Evolutionary conservation across 495 filamentous ascomycete species (phyloP).

Genomic region (Patellaria atrata): DNA sequence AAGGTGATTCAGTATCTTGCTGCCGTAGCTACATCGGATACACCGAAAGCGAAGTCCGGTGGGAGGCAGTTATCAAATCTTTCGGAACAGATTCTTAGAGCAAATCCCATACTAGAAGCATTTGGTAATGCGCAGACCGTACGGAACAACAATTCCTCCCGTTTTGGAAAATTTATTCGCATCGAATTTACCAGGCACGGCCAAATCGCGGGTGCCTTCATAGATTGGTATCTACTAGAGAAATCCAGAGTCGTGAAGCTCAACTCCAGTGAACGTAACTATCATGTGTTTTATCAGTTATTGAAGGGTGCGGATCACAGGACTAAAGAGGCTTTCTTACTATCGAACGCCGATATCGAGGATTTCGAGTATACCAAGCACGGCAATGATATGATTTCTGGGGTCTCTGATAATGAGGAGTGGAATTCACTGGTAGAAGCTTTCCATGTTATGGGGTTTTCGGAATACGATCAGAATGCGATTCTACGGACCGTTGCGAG

Average conservation of each 20-base stretch:
- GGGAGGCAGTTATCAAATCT: slow-evolving; percentile 63
- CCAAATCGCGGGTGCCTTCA: slow-evolving; percentile 88
- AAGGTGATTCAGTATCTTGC: slow-evolving; percentile 99
- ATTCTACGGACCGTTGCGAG: slow-evolving; percentile 81
- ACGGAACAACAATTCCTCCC: slow-evolving; percentile 94
- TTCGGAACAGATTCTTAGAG: slow-evolving; percentile 91
- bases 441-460: slow-evolving; percentile 88
- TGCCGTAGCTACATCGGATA: slow-evolving; percentile 77
- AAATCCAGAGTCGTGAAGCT: slow-evolving; percentile 91
- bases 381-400: slow-evolving; percentile 78
- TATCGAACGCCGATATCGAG: slow-evolving; percentile 57
- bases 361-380: slow-evolving; percentile 86
- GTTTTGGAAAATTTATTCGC: slow-evolving; percentile 97
- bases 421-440: slow-evolving; percentile 85
- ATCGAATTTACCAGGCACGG: slow-evolving; percentile 88
- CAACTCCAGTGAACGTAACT: slow-evolving; percentile 78
- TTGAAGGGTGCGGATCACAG: slow-evolving; percentile 62
- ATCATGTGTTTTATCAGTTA: slow-evolving; percentile 96
- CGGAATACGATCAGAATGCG: slow-evolving; percentile 65
- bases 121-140: slow-evolving; percentile 98
- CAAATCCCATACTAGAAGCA: slow-evolving; percentile 95
- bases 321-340: slow-evolving; percentile 59
- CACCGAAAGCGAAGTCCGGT: slow-evolving; percentile 43
- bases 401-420: slow-evolving; percentile 82
- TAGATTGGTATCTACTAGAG: slow-evolving; percentile 96